phyloP scores from a whole-genome alignment of 192 early-diverging fungal genomes.

The Phlyctochytrium planicorne region DNA sequence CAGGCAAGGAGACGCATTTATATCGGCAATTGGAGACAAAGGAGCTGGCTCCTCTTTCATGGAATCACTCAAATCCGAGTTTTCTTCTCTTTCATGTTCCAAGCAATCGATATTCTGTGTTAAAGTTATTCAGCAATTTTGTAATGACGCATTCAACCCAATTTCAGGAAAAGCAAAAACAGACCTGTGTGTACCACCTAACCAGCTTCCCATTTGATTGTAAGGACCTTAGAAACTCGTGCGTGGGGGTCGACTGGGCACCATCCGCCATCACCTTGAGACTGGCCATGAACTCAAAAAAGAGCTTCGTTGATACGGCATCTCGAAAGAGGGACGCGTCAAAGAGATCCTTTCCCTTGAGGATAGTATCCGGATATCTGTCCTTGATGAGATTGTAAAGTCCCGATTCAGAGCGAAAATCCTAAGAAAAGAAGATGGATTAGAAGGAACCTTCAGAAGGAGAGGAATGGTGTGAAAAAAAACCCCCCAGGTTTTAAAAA shows the following conservation, averaged over 20 bases:
- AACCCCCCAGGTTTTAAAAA: too few species aligned
- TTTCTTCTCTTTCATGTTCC: too few species aligned
- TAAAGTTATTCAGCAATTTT: too few species aligned
- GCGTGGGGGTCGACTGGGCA: conserved; percentile 80
- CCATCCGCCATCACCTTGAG: conserved; percentile 69
- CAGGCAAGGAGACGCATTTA: too few species aligned
- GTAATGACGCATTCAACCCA: too few species aligned
- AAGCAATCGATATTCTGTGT: conserved; percentile 93
- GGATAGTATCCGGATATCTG: conserved; percentile 66
- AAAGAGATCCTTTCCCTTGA: conserved; percentile 81
- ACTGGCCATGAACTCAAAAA: conserved; percentile 82
- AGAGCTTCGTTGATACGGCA: conserved; percentile 53
- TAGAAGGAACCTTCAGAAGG: conserved; percentile 1
- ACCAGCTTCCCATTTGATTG: conserved; percentile 74
- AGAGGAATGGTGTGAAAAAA: too few species aligned
- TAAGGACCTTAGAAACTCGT: conserved; percentile 79
- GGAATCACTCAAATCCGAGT: too few species aligned
- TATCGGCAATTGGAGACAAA: too few species aligned
- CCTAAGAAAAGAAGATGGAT: conserved; percentile 45
- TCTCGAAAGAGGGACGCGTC: conserved; percentile 79
- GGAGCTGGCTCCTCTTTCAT: too few species aligned
- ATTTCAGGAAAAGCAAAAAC: too few species aligned
- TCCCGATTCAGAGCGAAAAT: conserved; percentile 80
- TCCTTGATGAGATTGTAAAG: conserved; percentile 83
- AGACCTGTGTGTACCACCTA: conserved; percentile 86